Conservation (phyloP, 2,329 filamentous ascomycete species). For the Pestalotiopsis fici region DNA sequence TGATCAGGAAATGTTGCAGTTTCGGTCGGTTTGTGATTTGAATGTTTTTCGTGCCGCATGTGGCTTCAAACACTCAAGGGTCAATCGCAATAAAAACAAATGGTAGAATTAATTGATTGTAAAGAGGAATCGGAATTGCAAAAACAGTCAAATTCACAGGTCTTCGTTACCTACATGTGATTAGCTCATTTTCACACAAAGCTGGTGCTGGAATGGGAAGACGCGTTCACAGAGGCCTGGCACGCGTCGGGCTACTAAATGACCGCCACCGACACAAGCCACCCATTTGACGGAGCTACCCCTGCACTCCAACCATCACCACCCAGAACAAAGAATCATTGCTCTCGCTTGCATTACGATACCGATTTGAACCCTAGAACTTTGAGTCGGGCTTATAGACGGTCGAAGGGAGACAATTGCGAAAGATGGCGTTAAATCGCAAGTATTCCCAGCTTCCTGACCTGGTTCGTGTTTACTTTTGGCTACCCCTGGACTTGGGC, state of each 20-base stretch:
- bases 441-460: constrained; percentile 84
- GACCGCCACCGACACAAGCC: background rate
- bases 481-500: constrained; percentile 6
- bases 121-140: no score
- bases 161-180: background rate
- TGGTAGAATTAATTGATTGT: background rate
- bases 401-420: background rate
- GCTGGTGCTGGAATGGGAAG: background rate
- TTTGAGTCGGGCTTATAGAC: no score
- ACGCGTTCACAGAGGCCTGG: background rate
- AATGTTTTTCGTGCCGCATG: no score
- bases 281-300: background rate
- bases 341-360: background rate
- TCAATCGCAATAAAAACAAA: no score
- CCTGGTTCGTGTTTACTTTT: constrained; percentile 52
- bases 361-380: background rate
- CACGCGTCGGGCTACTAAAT: background rate
- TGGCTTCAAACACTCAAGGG: no score
- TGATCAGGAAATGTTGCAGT: no score
- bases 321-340: background rate
- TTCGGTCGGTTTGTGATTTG: no score
- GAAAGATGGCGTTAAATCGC: constrained; percentile 69
- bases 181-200: background rate
- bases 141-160: no score
- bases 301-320: background rate